phyloP scores from a whole-genome alignment of 345 rosid species.

The Gossypium anomalum region DNA sequence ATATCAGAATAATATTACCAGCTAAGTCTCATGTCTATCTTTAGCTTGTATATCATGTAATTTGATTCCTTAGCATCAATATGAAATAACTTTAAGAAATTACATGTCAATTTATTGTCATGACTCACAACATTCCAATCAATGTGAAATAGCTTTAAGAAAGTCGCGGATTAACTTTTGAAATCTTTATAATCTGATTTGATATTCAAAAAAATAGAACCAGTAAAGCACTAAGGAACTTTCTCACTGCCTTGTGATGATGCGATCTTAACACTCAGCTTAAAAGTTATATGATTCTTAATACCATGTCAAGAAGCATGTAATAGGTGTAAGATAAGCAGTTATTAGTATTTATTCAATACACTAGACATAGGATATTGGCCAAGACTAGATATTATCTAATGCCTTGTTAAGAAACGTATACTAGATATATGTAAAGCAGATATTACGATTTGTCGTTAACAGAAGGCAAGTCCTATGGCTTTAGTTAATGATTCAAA shows the following conservation, averaged over 20 bases:
- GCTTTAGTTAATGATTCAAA: not conserved
- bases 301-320: not conserved
- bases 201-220: not conserved
- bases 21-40: not conserved
- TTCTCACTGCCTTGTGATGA: not conserved
- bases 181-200: not conserved
- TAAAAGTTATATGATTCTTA: not conserved
- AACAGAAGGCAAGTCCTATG: not conserved
- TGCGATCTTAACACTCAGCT: not conserved
- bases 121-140: not conserved
- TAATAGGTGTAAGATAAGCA: not conserved
- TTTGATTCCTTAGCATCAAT: slow-evolving; percentile 2
- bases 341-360: not conserved
- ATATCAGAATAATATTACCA: too few species aligned
- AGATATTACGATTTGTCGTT: not conserved
- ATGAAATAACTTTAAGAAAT: not conserved
- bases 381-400: not conserved
- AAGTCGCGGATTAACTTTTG: not conserved
- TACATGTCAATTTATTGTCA: not conserved
- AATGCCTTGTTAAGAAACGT: not conserved
- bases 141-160: not conserved
- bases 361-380: not conserved
- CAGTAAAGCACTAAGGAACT: not conserved
- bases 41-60: not conserved
- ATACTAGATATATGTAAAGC: not conserved